Conservation (phyloP, 805 yeast species). For the Scheffersomyces spartinae region DNA sequence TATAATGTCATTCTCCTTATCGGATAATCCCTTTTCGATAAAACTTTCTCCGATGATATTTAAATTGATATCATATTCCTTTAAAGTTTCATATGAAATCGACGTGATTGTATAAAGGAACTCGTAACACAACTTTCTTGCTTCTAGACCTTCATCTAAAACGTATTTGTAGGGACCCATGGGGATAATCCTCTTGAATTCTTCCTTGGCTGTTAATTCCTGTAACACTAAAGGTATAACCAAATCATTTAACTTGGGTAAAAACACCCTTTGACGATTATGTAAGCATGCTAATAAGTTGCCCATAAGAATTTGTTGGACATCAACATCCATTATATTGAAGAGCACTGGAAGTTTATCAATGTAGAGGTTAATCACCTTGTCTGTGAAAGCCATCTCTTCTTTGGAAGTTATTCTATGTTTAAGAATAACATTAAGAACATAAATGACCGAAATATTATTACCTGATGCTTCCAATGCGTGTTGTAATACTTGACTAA, state of each 20-base stretch:
- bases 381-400: constrained; percentile 6
- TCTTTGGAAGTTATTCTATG: constrained; percentile 10
- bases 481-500: too few relatives aligned
- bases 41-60: constrained; percentile 27
- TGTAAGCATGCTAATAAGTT: constrained; percentile 50
- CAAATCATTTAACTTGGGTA: constrained; percentile 28
- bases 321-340: constrained; percentile 28
- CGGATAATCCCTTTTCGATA: constrained; percentile 40
- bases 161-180: constrained; percentile 85
- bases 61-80: constrained; percentile 13
- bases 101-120: constrained; percentile 43
- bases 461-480: too few relatives aligned
- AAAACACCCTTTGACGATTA: constrained; percentile 37
- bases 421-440: constrained; percentile 22
- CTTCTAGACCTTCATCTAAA: constrained; percentile 66
- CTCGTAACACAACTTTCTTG: constrained; percentile 64
- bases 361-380: constrained; percentile 9
- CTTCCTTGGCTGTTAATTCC: constrained; percentile 44
- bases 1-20: constrained; percentile 48
- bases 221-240: constrained; percentile 40
- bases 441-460: constrained; percentile 16
- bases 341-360: constrained; percentile 13
- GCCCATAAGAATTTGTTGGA: constrained; percentile 49
- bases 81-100: constrained; percentile 10
- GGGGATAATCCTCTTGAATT: constrained; percentile 52